A percentile compares a stretch with the other conserved stretches of the same genome.
Conservation (phyloP, 129 eudicot genomes). For the Pulicaria dysenterica region DNA sequence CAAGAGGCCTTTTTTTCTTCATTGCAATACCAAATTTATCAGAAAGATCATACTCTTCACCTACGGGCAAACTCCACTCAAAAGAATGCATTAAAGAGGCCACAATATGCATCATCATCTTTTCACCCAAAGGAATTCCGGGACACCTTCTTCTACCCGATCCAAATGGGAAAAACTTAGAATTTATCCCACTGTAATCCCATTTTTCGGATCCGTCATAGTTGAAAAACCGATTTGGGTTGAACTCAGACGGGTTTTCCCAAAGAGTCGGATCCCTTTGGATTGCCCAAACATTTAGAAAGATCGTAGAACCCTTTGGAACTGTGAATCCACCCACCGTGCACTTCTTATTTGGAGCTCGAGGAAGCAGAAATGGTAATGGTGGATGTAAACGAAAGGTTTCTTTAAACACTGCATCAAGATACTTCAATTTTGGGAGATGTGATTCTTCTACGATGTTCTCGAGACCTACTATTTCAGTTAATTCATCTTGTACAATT, state of each 20-base stretch:
- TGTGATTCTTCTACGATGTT: slow-evolving; percentile 20
- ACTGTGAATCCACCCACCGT: slow-evolving; percentile 10
- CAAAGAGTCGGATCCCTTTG: slow-evolving; percentile 26
- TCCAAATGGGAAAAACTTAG: slow-evolving; percentile 19
- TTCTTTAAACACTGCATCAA: slow-evolving; percentile 19
- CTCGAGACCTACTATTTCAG: slow-evolving; percentile 16
- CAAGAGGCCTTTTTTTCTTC: slow-evolving; percentile 25
- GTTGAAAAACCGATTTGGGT: slow-evolving; percentile 23
- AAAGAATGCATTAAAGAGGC: slow-evolving; percentile 24
- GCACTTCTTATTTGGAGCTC: slow-evolving; percentile 20
- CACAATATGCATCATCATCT: slow-evolving; percentile 28
- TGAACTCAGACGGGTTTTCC: slow-evolving; percentile 14
- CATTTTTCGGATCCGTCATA: slow-evolving; percentile 1
- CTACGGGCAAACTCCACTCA: slow-evolving; percentile 18
- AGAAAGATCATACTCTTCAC: slow-evolving; percentile 19
- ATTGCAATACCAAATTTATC: slow-evolving; percentile 21
- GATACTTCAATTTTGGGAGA: slow-evolving; percentile 19
- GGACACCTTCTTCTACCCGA: slow-evolving; percentile 32
- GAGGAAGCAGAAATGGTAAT: slow-evolving; percentile 17
- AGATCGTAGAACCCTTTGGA: slow-evolving; percentile 13
- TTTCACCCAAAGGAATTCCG: slow-evolving; percentile 17
- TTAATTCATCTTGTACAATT: slow-evolving; percentile 22
- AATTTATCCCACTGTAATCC: slow-evolving; percentile 24
- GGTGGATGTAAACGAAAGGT: slow-evolving; percentile 24
- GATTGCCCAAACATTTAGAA: slow-evolving; percentile 25